Percentiles rank a stretch among this genome's conserved stretches.
Evolutionary conservation across 495 filamentous ascomycete genomes (phyloP).

Genomic region (Penicillium riverlandense): DNA sequence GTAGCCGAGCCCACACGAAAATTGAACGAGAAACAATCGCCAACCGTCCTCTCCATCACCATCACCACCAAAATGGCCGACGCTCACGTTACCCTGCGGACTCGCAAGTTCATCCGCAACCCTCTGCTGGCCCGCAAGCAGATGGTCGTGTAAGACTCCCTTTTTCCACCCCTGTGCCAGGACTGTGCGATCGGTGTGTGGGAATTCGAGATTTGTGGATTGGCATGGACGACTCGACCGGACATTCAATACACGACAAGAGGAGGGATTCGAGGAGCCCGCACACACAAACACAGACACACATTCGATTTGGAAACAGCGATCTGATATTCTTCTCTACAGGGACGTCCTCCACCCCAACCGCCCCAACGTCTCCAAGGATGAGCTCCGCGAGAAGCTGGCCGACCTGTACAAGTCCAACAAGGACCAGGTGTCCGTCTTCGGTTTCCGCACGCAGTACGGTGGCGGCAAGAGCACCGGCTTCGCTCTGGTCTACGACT

Average conservation of each 20-base stretch:
- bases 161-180: slow-evolving; percentile 3
- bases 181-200: background rate
- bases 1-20: slow-evolving; percentile 42
- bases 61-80: slow-evolving; percentile 75
- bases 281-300: slow-evolving; percentile 1
- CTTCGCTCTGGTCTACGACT: slow-evolving; percentile 98
- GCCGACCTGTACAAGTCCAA: slow-evolving; percentile 92
- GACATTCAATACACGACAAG: too few species aligned
- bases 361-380: slow-evolving; percentile 97
- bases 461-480: slow-evolving; percentile 99
- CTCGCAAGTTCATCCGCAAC: slow-evolving; percentile 99
- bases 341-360: slow-evolving; percentile 99
- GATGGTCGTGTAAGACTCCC: slow-evolving; percentile 93
- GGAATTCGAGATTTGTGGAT: background rate
- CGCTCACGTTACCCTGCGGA: slow-evolving; percentile 88
- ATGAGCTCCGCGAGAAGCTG: slow-evolving; percentile 93
- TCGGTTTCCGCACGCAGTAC: slow-evolving; percentile 96
- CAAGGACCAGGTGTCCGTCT: slow-evolving; percentile 94
- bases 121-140: slow-evolving; percentile 96
- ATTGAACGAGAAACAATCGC: slow-evolving; percentile 29
- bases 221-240: too few species aligned
- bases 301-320: slow-evolving; percentile 3
- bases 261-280: background rate
- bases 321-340: slow-evolving; percentile 17
- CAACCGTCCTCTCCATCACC: slow-evolving; percentile 23